These are phyloP conservation scores for Lichtheimia ramosa DNA, from an alignment of 371 early-diverging fungal species.

Conservation along the genomic window DNA sequence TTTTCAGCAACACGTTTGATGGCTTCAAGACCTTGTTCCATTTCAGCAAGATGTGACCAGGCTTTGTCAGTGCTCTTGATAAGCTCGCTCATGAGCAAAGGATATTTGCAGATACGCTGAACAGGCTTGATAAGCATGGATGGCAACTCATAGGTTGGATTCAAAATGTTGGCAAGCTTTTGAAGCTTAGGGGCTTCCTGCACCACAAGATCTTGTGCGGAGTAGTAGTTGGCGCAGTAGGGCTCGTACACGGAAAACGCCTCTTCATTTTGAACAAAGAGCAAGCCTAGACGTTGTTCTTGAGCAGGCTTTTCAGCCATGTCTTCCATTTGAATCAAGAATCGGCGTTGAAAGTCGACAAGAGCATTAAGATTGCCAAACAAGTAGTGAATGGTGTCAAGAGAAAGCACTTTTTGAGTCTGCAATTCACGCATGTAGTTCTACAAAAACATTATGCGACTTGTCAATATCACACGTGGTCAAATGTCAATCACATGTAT, in stretches of 20 bases:
- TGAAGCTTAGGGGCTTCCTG: conserved; percentile 55
- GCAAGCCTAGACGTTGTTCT: conserved; percentile 86
- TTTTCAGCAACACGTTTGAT: conserved; percentile 87
- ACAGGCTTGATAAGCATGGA: conserved; percentile 95
- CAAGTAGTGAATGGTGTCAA: conserved; percentile 75
- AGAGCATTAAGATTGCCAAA: conserved; percentile 93
- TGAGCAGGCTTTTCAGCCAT: conserved; percentile 68
- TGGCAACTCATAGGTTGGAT: conserved; percentile 84
- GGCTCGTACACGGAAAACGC: conserved; percentile 93
- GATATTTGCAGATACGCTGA: conserved; percentile 97
- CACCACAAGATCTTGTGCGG: conserved; percentile 67
- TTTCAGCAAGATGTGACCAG: conserved; percentile 74
- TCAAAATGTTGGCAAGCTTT: conserved; percentile 69
- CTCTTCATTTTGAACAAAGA: conserved; percentile 81
- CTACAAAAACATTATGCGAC: conserved; percentile 18
- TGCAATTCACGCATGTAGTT: conserved; percentile 64
- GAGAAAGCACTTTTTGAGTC: conserved; percentile 61
- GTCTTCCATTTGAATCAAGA: conserved; percentile 89
- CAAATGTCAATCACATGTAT: background rate
- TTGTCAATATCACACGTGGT: background rate
- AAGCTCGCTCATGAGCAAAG: conserved; percentile 84
- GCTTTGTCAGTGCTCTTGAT: conserved; percentile 73
- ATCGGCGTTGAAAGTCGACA: conserved; percentile 95
- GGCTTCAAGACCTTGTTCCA: conserved; percentile 74
- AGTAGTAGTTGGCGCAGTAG: conserved; percentile 90